Conservation (phyloP, 805 yeast genomes). For the Ogataea parapolymorpha region DNA sequence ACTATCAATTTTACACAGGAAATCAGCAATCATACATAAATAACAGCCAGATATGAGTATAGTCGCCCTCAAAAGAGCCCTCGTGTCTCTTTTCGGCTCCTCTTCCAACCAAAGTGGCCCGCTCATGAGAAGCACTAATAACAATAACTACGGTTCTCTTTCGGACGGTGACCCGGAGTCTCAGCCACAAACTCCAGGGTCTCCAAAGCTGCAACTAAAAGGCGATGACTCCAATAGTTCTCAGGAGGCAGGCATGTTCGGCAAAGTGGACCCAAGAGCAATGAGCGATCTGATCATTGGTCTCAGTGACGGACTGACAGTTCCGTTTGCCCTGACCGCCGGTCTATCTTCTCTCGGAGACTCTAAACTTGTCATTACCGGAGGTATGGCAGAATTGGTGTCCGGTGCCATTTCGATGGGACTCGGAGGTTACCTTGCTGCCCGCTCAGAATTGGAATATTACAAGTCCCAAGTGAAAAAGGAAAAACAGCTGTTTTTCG, state of each 20-base stretch:
- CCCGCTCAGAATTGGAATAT: conserved; percentile 80
- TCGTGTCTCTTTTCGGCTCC: background rate
- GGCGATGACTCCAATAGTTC: conserved; percentile 2
- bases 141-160: conserved; percentile 14
- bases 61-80: conserved; percentile 15
- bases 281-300: conserved; percentile 94
- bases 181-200: conserved; percentile 1
- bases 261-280: conserved; percentile 79
- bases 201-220: background rate
- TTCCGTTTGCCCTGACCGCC: conserved; percentile 98
- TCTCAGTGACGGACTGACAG: conserved; percentile 91
- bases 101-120: conserved; percentile 3
- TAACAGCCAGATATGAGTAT: conserved; percentile 10
- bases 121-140: conserved; percentile 5
- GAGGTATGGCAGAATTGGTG: conserved; percentile 96
- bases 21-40: background rate
- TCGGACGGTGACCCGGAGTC: conserved; percentile 11
- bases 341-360: conserved; percentile 91
- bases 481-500: conserved; percentile 66
- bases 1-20: background rate
- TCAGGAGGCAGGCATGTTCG: conserved; percentile 34
- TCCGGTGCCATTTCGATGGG: conserved; percentile 99
- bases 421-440: conserved; percentile 93
- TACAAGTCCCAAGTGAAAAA: conserved; percentile 67
- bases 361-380: conserved; percentile 87